Percentiles rank a stretch among this genome's conserved stretches.
Evolutionary conservation across 2,329 filamentous ascomycete species (phyloP).

Genomic region (Neopestalotiopsis clavispora): DNA sequence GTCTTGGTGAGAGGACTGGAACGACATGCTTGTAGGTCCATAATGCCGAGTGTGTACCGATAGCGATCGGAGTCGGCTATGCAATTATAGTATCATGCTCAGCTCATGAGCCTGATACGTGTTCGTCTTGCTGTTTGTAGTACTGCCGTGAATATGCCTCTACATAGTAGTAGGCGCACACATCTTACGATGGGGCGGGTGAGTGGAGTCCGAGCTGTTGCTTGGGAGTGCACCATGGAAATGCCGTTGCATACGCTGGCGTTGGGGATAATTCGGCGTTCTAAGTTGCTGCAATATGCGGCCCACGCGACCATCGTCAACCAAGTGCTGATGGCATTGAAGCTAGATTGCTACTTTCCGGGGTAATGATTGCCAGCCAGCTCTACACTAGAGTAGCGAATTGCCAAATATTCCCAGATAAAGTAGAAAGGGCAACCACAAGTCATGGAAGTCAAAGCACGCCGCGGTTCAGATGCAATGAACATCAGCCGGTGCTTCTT

Average conservation of each 20-base stretch:
- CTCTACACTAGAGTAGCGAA: not conserved
- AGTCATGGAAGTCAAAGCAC: not conserved
- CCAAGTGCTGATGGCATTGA: not conserved
- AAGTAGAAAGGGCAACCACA: not conserved
- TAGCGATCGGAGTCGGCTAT: not conserved
- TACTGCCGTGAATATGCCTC: not conserved
- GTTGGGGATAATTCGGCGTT: conserved; percentile 16
- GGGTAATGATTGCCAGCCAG: not conserved
- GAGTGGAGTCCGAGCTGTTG: not conserved
- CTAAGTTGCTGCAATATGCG: not conserved
- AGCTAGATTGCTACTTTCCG: not conserved
- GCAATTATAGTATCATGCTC: not conserved
- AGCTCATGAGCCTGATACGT: not conserved
- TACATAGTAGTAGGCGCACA: not conserved
- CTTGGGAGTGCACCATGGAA: too few relatives aligned
- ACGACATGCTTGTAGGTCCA: not conserved
- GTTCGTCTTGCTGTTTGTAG: not conserved
- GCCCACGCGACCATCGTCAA: not conserved
- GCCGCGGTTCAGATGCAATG: not conserved
- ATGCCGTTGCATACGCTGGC: not conserved
- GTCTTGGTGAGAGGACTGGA: not conserved
- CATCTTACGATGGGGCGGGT: conserved; percentile 4
- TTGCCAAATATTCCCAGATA: not conserved
- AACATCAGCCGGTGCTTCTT: not conserved
- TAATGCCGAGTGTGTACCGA: conserved; percentile 5